Evolutionary conservation across 1,284 basidiomycete species (phyloP).

Genomic region (Rhodotorula sp.): DNA sequence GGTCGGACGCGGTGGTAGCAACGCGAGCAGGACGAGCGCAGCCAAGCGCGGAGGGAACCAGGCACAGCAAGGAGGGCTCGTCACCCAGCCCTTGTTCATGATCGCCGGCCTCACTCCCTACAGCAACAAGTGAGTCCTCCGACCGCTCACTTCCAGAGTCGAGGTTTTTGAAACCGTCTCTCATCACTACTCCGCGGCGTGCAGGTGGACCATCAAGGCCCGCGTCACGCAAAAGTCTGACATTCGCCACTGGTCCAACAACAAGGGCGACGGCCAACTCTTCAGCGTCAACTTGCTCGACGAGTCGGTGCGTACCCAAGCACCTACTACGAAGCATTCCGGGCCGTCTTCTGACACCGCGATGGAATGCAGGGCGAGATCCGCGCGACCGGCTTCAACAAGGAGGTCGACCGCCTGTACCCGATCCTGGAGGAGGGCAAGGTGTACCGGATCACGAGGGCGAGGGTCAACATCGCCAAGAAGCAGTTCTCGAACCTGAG

Average conservation of each 20-base stretch:
- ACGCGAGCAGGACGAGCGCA: slow-evolving; percentile 34
- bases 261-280: slow-evolving; percentile 88
- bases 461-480: slow-evolving; percentile 89
- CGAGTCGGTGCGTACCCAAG: slow-evolving; percentile 60
- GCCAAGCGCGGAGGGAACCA: slow-evolving; percentile 30
- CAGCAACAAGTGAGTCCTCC: slow-evolving; percentile 70
- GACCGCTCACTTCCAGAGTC: too few relatives aligned
- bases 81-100: slow-evolving; percentile 62
- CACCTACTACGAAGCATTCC: background rate
- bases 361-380: slow-evolving; percentile 66
- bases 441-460: slow-evolving; percentile 88
- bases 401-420: slow-evolving; percentile 78
- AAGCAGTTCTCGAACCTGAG: slow-evolving; percentile 90
- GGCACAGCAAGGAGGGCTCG: slow-evolving; percentile 6
- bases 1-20: slow-evolving; percentile 25
- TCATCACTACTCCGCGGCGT: background rate
- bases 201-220: slow-evolving; percentile 89
- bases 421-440: slow-evolving; percentile 84
- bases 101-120: slow-evolving; percentile 96
- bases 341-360: background rate
- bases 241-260: slow-evolving; percentile 84
- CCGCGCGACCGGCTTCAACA: slow-evolving; percentile 86
- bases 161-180: background rate
- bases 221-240: slow-evolving; percentile 88
- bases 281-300: slow-evolving; percentile 94